Base-by-base conservation (phyloP, 208 protist species). In the Crithidia mellificae region DNA sequence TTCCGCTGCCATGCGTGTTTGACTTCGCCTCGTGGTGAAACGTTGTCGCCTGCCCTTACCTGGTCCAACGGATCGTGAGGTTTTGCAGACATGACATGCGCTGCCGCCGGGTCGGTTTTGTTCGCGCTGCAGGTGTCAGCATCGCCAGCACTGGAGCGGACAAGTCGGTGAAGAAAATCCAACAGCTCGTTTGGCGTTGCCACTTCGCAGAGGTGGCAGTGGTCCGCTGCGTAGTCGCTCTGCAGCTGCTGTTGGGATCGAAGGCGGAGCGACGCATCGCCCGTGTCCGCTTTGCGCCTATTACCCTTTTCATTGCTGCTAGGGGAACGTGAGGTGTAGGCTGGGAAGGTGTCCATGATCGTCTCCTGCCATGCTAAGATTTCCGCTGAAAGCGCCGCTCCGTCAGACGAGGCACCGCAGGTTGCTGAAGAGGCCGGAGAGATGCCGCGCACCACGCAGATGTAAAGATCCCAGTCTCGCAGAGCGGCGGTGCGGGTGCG, bases 121-220 rank as follows among this genome's bases (percentile, higher is more conserved):
- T n/a, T n/a, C n/a, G n/a, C n/a, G n/a, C 6, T 22, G 22, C 20
- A 14, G 5, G 2, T 6, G 25, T 56, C 51, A 8, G 30, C 29
- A 20, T 47, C 14, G 19, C 19, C 14, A 17, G 41, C 19, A 3
- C 2, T 14, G 22, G 20, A 11, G 34, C 34, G 15, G 22, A 62
- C 11, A 14, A 85, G 50, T 14, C 25, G 20, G 14, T 50, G 49
- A 24, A 85, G 63, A 47, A 76, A 79, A 29, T 19, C 63, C 5
- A 85, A 66, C 12, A 85, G 66, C 20, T 66, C 72, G 58, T 85
- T 85, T 1, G 80, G 80, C 9, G 74, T 47, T 6, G 51, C 32
- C 15, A 80, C 59, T 9, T 53, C 53, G 17, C 62, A 12, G 22
- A 85, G 25, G 53, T 85, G 80, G 2, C 72, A 49, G 64, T 85